Conservation (phyloP, 2,329 filamentous ascomycete species). For the Tolypocladium paradoxum region DNA sequence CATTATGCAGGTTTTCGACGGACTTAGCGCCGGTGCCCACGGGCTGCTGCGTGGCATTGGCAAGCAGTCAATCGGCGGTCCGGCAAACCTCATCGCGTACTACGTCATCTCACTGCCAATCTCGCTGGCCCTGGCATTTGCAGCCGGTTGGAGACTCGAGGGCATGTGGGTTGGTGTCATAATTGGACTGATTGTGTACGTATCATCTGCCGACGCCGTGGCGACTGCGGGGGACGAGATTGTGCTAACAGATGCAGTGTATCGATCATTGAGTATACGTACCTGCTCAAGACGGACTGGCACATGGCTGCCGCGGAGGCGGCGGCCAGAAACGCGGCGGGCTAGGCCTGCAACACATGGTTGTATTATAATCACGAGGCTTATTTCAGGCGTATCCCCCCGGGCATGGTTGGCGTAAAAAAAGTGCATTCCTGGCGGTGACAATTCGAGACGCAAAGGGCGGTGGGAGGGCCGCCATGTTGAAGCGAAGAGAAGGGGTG, state of each 20-base stretch:
- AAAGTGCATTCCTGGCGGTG: neutral
- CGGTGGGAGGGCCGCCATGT: neutral
- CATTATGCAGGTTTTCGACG: conserved; percentile 83
- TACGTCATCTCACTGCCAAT: conserved; percentile 80
- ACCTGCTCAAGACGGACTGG: conserved; percentile 42
- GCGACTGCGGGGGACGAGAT: neutral
- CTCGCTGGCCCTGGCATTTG: conserved; percentile 69
- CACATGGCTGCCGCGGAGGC: conserved; percentile 41
- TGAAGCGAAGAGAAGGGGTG: neutral
- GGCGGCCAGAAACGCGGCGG: conserved; percentile 36
- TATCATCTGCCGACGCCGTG: conserved; percentile 4
- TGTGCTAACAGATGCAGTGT: conserved; percentile 25
- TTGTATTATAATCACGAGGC: neutral
- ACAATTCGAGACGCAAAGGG: neutral
- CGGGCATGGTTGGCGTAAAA: neutral
- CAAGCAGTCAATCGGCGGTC: conserved; percentile 80
- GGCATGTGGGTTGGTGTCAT: conserved; percentile 77
- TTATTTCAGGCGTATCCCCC: neutral
- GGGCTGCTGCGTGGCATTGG: conserved; percentile 81
- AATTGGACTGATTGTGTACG: conserved; percentile 55
- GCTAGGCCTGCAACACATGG: conserved; percentile 15
- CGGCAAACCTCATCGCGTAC: conserved; percentile 77
- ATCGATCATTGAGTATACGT: conserved; percentile 41
- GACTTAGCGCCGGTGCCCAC: conserved; percentile 67
- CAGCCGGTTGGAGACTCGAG: conserved; percentile 61